These are phyloP conservation scores for Neurospora sp. DNA, from an alignment of 495 filamentous ascomycete genomes.

Conservation along the genomic window DNA sequence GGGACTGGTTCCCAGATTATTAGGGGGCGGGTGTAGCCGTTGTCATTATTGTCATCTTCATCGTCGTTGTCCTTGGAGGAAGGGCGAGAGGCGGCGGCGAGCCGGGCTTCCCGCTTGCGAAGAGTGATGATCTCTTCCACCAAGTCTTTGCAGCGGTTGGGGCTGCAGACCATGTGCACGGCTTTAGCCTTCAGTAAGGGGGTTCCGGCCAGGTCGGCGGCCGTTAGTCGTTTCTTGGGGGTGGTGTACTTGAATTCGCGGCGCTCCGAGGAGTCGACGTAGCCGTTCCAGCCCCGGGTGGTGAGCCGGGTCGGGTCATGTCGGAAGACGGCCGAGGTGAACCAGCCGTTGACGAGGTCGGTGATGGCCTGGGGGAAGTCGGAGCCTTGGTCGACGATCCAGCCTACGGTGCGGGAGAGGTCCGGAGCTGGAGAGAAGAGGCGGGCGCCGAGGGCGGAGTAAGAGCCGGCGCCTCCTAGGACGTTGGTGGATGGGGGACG, in stretches of 20 bases:
- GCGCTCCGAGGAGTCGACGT: constrained; percentile 40
- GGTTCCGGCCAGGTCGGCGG: constrained; percentile 29
- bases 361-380: constrained; percentile 70
- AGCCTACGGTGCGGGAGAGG: constrained; percentile 54
- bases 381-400: constrained; percentile 81
- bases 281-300: constrained; percentile 88
- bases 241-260: constrained; percentile 80
- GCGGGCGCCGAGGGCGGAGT: constrained; percentile 78
- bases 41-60: neutral
- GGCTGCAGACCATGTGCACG: constrained; percentile 82
- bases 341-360: constrained; percentile 55
- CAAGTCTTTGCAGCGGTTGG: constrained; percentile 65
- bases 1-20: constrained; percentile 96
- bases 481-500: constrained; percentile 56
- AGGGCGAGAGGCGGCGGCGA: neutral
- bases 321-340: constrained; percentile 60
- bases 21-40: constrained; percentile 41
- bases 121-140: constrained; percentile 49
- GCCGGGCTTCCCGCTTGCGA: constrained; percentile 9
- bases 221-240: constrained; percentile 64
- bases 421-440: constrained; percentile 59
- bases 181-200: constrained; percentile 59
- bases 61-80: constrained; percentile 5
- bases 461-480: constrained; percentile 79
- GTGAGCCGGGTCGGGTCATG: constrained; percentile 58